A percentile compares a stretch with the other conserved stretches of the same genome.
Conservation (phyloP, 768 basidiomycete genomes). For the Amanita polypyramis region DNA sequence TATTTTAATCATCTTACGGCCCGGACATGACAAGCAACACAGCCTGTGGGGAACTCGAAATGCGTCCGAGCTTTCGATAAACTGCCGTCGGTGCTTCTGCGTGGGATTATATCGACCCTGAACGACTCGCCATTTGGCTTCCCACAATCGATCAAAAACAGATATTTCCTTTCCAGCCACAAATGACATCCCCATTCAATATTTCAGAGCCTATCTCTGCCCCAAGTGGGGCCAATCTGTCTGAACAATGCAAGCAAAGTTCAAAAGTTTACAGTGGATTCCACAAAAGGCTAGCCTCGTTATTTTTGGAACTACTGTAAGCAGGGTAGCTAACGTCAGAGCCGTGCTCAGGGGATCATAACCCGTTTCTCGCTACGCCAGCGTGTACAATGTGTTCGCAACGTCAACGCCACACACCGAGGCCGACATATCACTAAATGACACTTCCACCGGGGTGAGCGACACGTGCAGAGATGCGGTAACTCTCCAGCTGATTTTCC, state of each 20-base stretch:
- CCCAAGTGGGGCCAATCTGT: no score
- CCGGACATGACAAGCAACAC: slow-evolving; percentile 1
- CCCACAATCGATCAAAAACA: no score
- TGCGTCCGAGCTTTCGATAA: slow-evolving; percentile 1
- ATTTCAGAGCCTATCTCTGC: no score
- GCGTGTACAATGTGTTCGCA: neutral
- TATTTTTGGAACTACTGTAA: neutral
- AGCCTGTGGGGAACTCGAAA: slow-evolving; percentile 4
- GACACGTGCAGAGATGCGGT: neutral
- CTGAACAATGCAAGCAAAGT: no score
- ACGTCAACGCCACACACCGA: slow-evolving; percentile 2
- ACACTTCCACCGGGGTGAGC: neutral
- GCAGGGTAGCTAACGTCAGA: neutral
- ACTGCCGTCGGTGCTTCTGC: slow-evolving; percentile 3
- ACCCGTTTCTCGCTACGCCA: slow-evolving; percentile 1
- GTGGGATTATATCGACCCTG: slow-evolving; percentile 1
- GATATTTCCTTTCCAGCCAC: no score
- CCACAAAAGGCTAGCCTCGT: no score
- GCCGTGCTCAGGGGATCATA: neutral
- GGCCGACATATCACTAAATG: neutral
- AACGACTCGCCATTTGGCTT: slow-evolving; percentile 1
- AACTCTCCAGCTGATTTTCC: neutral
- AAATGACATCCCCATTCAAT: no score
- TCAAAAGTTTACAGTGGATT: neutral
- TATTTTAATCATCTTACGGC: slow-evolving; percentile 4